Base-by-base conservation (phyloP, 768 basidiomycete genomes). In the Nidula microcarpa region DNA sequence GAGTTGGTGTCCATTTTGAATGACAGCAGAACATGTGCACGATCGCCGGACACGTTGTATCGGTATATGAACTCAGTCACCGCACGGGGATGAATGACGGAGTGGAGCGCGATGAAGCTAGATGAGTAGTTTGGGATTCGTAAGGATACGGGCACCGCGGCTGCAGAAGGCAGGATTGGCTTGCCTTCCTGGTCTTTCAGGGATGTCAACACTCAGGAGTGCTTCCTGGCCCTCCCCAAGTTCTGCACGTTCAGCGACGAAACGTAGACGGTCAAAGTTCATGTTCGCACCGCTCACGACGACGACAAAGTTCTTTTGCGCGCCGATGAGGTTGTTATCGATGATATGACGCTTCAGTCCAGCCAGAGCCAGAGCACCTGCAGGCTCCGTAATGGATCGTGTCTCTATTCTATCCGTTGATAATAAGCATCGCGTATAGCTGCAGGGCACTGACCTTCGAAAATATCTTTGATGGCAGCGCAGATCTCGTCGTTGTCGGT, bases 221-320 rank as follows among this genome's bases (percentile, higher is more conserved):
- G 90, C 97, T 71, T 99, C 97, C 50, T 89, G 81, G 9, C 96
- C 89, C 69, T 99, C 97, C 57, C 97, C 97, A 16, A 98, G 78
- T 68, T 98, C 94, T 3, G 97, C 97, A 53, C 97, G 94, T 67
- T 99, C 97, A 16, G 97, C 91, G n/a, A 99, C 95, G 65, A 98
- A 99, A 8, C 97, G 84, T 45, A 99, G 70, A 43, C 96, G 84
- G 63, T 94, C 91, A 69, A 99, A 99, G 73, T 99, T 98, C 92
- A 99, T 97, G 72, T 99, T 98, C 14, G 96, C 97, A 17, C 97
- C 97, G 62, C 92, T 95, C 57, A 98, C 74, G 50, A 98, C 85
- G 5, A 84, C 94, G 33, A 98, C 95, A 58, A 95, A 97, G 53
- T 82, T 86, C 72, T 92, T 92, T 52, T 88, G 79, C 2, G 90